These are phyloP conservation scores for Aureobasidium uvarum DNA, from an alignment of 2,329 filamentous ascomycete species.

Conservation along the genomic window DNA sequence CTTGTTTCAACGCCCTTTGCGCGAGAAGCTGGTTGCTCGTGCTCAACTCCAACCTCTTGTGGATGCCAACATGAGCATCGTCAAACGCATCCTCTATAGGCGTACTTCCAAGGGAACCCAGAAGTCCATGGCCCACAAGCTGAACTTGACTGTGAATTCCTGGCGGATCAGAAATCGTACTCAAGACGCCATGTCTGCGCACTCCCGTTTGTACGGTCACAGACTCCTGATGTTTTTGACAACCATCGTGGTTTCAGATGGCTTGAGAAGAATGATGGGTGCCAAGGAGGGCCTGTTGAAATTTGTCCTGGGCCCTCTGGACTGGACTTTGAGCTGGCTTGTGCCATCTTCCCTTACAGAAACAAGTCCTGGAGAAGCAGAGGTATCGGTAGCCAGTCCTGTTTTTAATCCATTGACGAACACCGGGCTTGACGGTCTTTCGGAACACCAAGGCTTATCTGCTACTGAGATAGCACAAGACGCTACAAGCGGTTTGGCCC, in stretches of 20 bases:
- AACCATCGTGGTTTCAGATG: slow-evolving; percentile 9
- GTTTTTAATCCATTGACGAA: no score
- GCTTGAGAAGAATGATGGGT: slow-evolving; percentile 10
- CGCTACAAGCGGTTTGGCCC: not conserved
- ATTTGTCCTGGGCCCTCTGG: slow-evolving; percentile 14
- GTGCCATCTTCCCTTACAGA: not conserved
- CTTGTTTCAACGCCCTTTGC: slow-evolving; percentile 23
- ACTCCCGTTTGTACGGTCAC: not conserved
- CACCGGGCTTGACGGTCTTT: not conserved
- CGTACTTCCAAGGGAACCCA: no score
- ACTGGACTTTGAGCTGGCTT: slow-evolving; percentile 15
- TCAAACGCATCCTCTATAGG: not conserved
- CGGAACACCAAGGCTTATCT: not conserved
- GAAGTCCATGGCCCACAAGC: not conserved
- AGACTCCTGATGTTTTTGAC: not conserved
- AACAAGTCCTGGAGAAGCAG: not conserved
- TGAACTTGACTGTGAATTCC: not conserved
- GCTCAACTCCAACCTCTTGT: slow-evolving; percentile 9
- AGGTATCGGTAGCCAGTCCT: not conserved
- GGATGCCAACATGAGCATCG: slow-evolving; percentile 6
- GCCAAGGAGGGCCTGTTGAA: slow-evolving; percentile 18
- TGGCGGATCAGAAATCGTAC: not conserved
- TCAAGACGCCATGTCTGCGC: not conserved
- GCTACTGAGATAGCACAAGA: not conserved
- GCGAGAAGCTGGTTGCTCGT: not conserved